A percentile compares a stretch with the other conserved stretches of the same genome.
phyloP scores from a whole-genome alignment of 1,284 basidiomycete species.

The Sparassis latifolia region DNA sequence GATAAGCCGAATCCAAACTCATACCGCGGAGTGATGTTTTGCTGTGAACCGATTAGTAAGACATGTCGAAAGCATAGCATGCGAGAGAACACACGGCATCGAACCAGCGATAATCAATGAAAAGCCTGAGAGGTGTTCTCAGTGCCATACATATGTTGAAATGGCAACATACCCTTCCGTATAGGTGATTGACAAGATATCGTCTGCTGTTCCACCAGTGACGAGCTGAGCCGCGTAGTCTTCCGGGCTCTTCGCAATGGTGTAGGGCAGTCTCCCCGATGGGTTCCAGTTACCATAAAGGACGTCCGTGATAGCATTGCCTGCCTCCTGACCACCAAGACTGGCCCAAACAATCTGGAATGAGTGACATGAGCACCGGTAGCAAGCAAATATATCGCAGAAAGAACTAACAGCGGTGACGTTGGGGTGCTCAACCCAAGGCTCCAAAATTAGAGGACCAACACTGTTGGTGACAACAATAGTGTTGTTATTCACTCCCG shows the following conservation, averaged over 20 bases:
- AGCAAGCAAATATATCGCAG: slow-evolving; percentile 17
- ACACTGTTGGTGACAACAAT: slow-evolving; percentile 79
- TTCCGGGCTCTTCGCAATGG: slow-evolving; percentile 59
- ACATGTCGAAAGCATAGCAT: not conserved
- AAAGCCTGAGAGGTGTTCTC: slow-evolving; percentile 23
- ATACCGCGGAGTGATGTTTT: slow-evolving; percentile 55
- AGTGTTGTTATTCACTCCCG: slow-evolving; percentile 66
- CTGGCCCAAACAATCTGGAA: slow-evolving; percentile 56
- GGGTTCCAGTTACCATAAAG: slow-evolving; percentile 73
- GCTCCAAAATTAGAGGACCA: slow-evolving; percentile 66
- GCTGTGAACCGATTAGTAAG: slow-evolving; percentile 6
- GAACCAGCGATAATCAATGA: slow-evolving; percentile 78
- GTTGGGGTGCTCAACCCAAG: slow-evolving; percentile 76
- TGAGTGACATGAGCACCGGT: not conserved
- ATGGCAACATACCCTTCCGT: slow-evolving; percentile 39
- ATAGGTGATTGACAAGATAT: slow-evolving; percentile 53
- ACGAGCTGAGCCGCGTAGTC: slow-evolving; percentile 68
- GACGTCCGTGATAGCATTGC: slow-evolving; percentile 70
- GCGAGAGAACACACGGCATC: slow-evolving; percentile 44
- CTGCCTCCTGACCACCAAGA: slow-evolving; percentile 69
- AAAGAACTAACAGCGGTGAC: slow-evolving; percentile 51
- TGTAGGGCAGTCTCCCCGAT: slow-evolving; percentile 73
- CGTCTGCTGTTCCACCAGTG: slow-evolving; percentile 29
- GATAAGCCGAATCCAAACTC: slow-evolving; percentile 84
- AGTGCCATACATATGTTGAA: too few species aligned